phyloP scores from a whole-genome alignment of 164 flowering plant genomes.

The Magnolia changhungtana region DNA sequence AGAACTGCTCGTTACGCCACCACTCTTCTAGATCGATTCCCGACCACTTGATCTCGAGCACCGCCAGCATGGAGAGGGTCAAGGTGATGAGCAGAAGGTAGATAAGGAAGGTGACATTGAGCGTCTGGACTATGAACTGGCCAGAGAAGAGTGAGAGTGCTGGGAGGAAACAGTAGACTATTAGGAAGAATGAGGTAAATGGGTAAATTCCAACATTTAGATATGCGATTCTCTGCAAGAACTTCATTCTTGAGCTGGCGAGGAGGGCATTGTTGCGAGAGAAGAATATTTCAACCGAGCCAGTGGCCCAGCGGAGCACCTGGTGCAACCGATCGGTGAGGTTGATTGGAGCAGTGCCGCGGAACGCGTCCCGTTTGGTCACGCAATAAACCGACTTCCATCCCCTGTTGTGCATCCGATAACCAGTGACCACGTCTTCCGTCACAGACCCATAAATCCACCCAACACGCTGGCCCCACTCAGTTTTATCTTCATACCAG shows the following conservation, averaged over 20 bases:
- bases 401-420: slow-evolving; percentile 79
- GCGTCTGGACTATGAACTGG: slow-evolving; percentile 66
- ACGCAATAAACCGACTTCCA: slow-evolving; percentile 85
- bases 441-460: slow-evolving; percentile 92
- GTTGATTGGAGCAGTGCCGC: slow-evolving; percentile 85
- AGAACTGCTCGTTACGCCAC: slow-evolving; percentile 94
- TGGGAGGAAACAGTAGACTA: slow-evolving; percentile 82
- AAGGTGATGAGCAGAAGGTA: slow-evolving; percentile 66
- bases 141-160: slow-evolving; percentile 79
- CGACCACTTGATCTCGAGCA: slow-evolving; percentile 87
- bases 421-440: slow-evolving; percentile 84
- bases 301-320: slow-evolving; percentile 94
- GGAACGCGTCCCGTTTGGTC: slow-evolving; percentile 75
- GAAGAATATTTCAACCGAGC: slow-evolving; percentile 85
- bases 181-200: slow-evolving; percentile 73
- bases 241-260: slow-evolving; percentile 51
- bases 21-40: slow-evolving; percentile 73
- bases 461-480: slow-evolving; percentile 79
- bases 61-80: slow-evolving; percentile 59
- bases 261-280: slow-evolving; percentile 78
- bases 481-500: slow-evolving; percentile 85
- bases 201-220: slow-evolving; percentile 79
- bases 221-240: slow-evolving; percentile 69
- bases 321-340: slow-evolving; percentile 83
- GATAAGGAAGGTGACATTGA: slow-evolving; percentile 58